Evolutionary conservation across 2,329 filamentous ascomycete species (phyloP).

Genomic region (Xylaria sp.): DNA sequence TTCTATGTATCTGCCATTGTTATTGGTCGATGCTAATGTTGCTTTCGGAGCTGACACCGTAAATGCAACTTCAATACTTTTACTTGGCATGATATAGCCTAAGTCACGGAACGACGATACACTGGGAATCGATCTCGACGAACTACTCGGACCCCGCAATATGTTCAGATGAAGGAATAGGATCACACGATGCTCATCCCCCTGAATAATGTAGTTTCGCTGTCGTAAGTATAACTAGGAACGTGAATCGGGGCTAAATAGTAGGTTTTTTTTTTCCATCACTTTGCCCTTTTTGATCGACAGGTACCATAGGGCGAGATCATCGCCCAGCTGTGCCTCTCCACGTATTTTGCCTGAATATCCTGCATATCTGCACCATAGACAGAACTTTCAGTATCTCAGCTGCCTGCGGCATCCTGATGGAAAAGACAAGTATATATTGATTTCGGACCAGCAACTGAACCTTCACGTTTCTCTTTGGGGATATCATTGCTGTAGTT

Average conservation of each 20-base stretch:
- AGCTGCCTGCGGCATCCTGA: neutral
- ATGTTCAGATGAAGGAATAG: neutral
- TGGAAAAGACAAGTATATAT: too few relatives aligned
- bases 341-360: slow-evolving; percentile 35
- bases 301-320: slow-evolving; percentile 30
- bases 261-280: neutral
- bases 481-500: neutral
- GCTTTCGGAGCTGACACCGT: slow-evolving; percentile 25
- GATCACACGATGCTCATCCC: neutral
- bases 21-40: slow-evolving; percentile 22
- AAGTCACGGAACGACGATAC: slow-evolving; percentile 16
- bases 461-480: neutral
- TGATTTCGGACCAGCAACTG: neutral
- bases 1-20: slow-evolving; percentile 3
- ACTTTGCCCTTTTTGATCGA: slow-evolving; percentile 12
- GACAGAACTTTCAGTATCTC: slow-evolving; percentile 3
- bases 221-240: neutral
- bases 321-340: slow-evolving; percentile 17
- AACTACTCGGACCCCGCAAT: neutral
- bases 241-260: neutral
- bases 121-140: neutral
- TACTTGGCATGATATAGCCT: slow-evolving; percentile 29
- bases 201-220: neutral
- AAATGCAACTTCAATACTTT: slow-evolving; percentile 13
- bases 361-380: slow-evolving; percentile 20